phyloP scores from a whole-genome alignment of 2,329 filamentous ascomycete species.

The Pseudocercospora pini-densiflorae region DNA sequence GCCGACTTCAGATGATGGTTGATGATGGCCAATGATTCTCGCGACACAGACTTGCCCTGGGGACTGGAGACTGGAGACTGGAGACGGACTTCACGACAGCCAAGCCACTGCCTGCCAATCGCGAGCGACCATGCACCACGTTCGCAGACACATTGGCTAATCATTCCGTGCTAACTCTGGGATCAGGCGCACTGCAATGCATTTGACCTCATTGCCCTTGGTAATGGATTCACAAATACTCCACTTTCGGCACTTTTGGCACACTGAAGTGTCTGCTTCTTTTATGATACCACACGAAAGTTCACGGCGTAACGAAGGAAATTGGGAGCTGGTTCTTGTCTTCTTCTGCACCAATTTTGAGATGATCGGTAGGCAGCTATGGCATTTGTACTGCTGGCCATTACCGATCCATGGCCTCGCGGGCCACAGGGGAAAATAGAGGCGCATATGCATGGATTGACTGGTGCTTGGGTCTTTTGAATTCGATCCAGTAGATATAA shows the following conservation, averaged over 20 bases:
- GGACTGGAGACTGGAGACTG: neutral
- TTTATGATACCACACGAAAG: conserved; percentile 2
- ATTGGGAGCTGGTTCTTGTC: neutral
- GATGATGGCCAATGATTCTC: conserved; percentile 7
- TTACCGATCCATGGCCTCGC: neutral
- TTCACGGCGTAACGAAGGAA: neutral
- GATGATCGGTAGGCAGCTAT: neutral
- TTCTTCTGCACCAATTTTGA: neutral
- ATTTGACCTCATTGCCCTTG: neutral
- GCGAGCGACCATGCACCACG: neutral
- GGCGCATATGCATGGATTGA: too few species aligned
- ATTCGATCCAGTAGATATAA: too few species aligned
- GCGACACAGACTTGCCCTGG: too few species aligned
- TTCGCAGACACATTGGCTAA: too few species aligned
- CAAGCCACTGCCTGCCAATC: neutral
- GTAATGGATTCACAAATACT: neutral
- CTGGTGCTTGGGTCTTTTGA: too few species aligned
- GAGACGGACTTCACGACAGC: neutral
- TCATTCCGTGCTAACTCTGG: neutral
- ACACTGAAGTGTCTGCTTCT: neutral
- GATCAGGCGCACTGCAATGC: neutral
- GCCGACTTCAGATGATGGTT: conserved; percentile 63
- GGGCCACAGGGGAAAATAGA: neutral
- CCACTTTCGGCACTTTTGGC: neutral
- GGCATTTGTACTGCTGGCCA: neutral